Evolutionary conservation across 2,329 filamentous ascomycete species (phyloP), one percentile per base, ranked within the genome.

Genomic region (Beauveria medogensis): DNA sequence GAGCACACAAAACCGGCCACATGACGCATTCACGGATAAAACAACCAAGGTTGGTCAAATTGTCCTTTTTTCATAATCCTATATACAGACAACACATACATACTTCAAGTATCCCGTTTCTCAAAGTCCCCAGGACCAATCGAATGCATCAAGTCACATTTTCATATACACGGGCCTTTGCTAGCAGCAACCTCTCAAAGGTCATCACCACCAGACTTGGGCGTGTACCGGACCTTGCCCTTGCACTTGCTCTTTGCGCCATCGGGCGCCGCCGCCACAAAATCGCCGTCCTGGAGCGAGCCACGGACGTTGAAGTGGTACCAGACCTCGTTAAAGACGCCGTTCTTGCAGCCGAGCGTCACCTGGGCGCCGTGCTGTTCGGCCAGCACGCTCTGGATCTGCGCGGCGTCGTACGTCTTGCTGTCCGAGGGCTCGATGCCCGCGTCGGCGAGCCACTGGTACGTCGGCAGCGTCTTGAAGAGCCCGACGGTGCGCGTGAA

Each of bases 381-480:
- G 10, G 74, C 74, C 12, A 90, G 75, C 0, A 85, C 85, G 44
- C 74, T 72, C 69, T 87, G 81, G 63, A 90, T 87, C 16, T 82
- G 77, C 2, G 72, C 72, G 1, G 79, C 76, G 2, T 79, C 81
- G 73, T 90, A 91, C 0, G 83, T 88, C 63, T 78, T 72, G 7
- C 75, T 77, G 3, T 69, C 72, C 14, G 79, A 82, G 2, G 83
- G 83, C 7, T 77, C 69, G 64, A 86, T 85, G 20, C 85, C 87
- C 1, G 86, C 87, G 16, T 79, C 79, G 3, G 79, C 72, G 24
- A 91, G 80, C 80, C 74, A 76, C 60, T 82, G 69, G 71, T 90
- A 90, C 14, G 84, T 85, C 14, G 87, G 84, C 9, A 91, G 77
- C 0, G 76, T 76, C 71, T 88, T 83, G 78, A 89, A 91, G 2